Evolutionary conservation across 495 filamentous ascomycete species (phyloP).

Genomic region (Aspergillus cristatus): DNA sequence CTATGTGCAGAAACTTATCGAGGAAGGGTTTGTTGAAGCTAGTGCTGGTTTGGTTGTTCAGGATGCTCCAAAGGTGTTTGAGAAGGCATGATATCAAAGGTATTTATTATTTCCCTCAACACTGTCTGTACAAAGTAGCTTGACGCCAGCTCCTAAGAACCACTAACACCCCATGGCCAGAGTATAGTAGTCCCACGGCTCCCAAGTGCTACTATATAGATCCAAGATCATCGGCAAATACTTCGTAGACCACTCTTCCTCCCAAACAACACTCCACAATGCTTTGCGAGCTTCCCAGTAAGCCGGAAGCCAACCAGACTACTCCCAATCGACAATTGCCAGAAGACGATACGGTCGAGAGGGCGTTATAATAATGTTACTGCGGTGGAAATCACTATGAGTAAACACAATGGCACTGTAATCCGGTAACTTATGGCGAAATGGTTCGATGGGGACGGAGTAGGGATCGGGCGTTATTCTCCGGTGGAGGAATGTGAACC

Average conservation of each 20-base stretch:
- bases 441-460: constrained; percentile 20
- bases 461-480: constrained; percentile 20
- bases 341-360: constrained; percentile 20
- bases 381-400: constrained; percentile 35
- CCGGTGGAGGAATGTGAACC: constrained; percentile 21
- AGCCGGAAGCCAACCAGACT: constrained; percentile 38
- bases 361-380: constrained; percentile 34
- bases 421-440: constrained; percentile 16
- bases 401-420: constrained; percentile 35
- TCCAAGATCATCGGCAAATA: constrained; percentile 20
- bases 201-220: constrained; percentile 17
- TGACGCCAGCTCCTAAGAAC: too few relatives aligned
- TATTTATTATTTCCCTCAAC: too few relatives aligned
- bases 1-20: too few relatives aligned
- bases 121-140: too few relatives aligned
- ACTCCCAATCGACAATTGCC: constrained; percentile 39
- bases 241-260: constrained; percentile 17
- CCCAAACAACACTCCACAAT: constrained; percentile 13
- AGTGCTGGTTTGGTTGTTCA: too few relatives aligned
- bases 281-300: constrained; percentile 43
- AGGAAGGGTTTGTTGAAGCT: too few relatives aligned
- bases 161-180: constrained; percentile 17
- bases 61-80: too few relatives aligned
- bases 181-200: constrained; percentile 24
- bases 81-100: too few relatives aligned